Evolutionary conservation across 73 alveolate species (phyloP).

Genomic region (Paramecium sexaurelia): DNA sequence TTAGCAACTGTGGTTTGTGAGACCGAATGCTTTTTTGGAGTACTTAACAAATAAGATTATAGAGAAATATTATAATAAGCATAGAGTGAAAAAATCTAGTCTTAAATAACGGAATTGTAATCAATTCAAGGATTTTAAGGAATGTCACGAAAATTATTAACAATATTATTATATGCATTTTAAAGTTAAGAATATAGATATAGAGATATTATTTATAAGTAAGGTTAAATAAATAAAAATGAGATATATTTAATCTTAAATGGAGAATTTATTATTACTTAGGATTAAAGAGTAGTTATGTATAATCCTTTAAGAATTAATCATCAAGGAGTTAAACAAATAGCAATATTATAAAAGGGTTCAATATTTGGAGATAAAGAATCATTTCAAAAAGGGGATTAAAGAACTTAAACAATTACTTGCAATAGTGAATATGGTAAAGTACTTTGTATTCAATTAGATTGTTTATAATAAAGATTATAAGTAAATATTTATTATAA

Average conservation of each 20-base stretch:
- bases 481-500: neutral
- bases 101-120: neutral
- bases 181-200: neutral
- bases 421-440: slow-evolving; percentile 16
- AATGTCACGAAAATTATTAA: neutral
- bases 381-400: neutral
- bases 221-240: neutral
- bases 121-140: neutral
- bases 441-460: neutral
- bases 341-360: slow-evolving; percentile 5
- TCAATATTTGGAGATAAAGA: slow-evolving; percentile 33
- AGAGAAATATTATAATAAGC: slow-evolving; percentile 25
- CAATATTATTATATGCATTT: neutral
- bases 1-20: slow-evolving; percentile 66
- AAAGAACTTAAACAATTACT: neutral
- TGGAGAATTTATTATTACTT: slow-evolving; percentile 34
- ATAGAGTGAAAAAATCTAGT: neutral
- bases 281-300: neutral
- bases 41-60: slow-evolving; percentile 49
- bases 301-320: neutral
- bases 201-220: neutral
- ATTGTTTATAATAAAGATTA: neutral
- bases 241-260: neutral
- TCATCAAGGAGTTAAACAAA: neutral
- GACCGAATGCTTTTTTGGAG: slow-evolving; percentile 49